These are phyloP conservation scores for Aristolochia contorta DNA, from an alignment of 164 flowering plant species.

Conservation along the genomic window DNA sequence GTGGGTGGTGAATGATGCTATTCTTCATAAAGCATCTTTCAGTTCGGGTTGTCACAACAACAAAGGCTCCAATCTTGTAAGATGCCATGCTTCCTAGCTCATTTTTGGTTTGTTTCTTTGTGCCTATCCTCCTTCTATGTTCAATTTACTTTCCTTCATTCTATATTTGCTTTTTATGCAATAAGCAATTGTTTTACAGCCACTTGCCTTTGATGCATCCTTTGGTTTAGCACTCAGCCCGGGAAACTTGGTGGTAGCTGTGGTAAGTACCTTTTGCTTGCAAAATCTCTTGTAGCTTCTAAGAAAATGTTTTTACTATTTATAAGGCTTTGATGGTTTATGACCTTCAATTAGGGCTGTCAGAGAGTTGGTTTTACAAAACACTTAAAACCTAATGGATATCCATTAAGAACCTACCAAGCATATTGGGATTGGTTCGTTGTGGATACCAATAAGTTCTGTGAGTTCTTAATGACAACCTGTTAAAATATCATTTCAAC, in stretches of 20 bases:
- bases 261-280: slow-evolving; percentile 35
- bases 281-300: background rate
- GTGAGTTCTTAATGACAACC: too few relatives aligned
- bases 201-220: slow-evolving; percentile 55
- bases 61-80: slow-evolving; percentile 48
- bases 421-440: too few relatives aligned
- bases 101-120: background rate
- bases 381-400: too few relatives aligned
- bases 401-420: too few relatives aligned
- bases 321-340: too few relatives aligned
- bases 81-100: slow-evolving; percentile 13
- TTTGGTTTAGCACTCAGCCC: slow-evolving; percentile 75
- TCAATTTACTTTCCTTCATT: slow-evolving; percentile 5
- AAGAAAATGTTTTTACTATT: too few relatives aligned
- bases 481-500: too few relatives aligned
- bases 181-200: slow-evolving; percentile 31
- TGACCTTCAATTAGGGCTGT: too few relatives aligned
- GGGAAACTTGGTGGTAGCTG: slow-evolving; percentile 72
- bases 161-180: background rate
- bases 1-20: slow-evolving; percentile 47
- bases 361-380: too few relatives aligned
- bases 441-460: too few relatives aligned
- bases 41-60: slow-evolving; percentile 48
- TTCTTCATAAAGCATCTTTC: slow-evolving; percentile 44
- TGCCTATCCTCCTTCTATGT: background rate